Evolutionary conservation across 176 grass and related monocot species (phyloP).

Genomic region (Guadua angustifolia): DNA sequence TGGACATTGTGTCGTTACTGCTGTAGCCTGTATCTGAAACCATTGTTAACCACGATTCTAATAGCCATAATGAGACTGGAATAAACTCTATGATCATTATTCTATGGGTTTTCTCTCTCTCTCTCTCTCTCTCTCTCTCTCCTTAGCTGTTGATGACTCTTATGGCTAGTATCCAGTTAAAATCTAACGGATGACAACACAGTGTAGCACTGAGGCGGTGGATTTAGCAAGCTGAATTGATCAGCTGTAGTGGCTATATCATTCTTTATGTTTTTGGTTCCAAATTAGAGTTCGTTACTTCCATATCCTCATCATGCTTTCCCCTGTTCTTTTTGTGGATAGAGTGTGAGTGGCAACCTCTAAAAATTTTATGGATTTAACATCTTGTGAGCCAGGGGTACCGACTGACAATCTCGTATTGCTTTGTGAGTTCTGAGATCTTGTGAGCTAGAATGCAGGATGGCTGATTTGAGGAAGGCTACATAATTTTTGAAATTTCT

Average conservation of each 20-base stretch:
- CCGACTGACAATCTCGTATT: neutral
- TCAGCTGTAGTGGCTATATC: neutral
- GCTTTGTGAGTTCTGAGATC: neutral
- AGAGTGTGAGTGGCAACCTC: neutral
- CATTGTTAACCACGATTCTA: neutral
- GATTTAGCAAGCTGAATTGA: neutral
- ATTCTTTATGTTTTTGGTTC: neutral
- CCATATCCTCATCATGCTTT: neutral
- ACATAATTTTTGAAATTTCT: neutral
- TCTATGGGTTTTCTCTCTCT: neutral
- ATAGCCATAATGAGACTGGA: neutral
- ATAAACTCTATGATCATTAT: neutral
- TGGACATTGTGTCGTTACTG: neutral
- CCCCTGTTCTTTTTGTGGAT: neutral
- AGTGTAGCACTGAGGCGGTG: neutral
- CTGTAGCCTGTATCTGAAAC: neutral
- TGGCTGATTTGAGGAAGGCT: neutral
- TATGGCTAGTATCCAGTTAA: neutral
- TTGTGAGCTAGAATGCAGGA: neutral
- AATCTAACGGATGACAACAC: neutral
- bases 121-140: too few species aligned
- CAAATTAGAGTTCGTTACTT: neutral
- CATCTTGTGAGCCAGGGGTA: neutral
- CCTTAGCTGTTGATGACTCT: neutral
- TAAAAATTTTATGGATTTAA: neutral